Percentiles rank a stretch among this genome's conserved stretches.
Conservation (phyloP, 2,329 filamentous ascomycete genomes). For the Leptographium galeiforme region DNA sequence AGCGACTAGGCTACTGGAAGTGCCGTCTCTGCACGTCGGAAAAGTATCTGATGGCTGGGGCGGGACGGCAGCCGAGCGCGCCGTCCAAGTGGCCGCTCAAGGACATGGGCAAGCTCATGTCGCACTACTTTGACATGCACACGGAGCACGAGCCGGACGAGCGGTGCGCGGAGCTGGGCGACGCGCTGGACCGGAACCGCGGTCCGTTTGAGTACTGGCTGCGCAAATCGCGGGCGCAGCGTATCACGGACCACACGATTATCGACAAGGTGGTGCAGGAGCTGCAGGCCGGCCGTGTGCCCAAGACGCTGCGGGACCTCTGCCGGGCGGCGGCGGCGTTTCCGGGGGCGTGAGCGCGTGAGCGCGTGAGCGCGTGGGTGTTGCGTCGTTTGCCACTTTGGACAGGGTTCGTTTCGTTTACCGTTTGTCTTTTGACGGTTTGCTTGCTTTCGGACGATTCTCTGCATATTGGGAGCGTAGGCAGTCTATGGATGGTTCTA, state of each 20-base stretch:
- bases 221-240: constrained; percentile 25
- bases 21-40: constrained; percentile 29
- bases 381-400: too few relatives aligned
- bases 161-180: constrained; percentile 28
- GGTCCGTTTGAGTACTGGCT: constrained; percentile 35
- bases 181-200: constrained; percentile 26
- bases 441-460: too few relatives aligned
- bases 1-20: constrained; percentile 32
- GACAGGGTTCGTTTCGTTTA: too few relatives aligned
- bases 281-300: constrained; percentile 23
- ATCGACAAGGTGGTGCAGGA: constrained; percentile 23
- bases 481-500: too few relatives aligned
- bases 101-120: constrained; percentile 32
- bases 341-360: constrained; percentile 2
- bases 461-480: too few relatives aligned
- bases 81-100: constrained; percentile 33
- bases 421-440: too few relatives aligned
- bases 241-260: constrained; percentile 18
- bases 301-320: constrained; percentile 14
- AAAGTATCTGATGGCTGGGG: constrained; percentile 27
- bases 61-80: constrained; percentile 26
- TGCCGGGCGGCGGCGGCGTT: constrained; percentile 17
- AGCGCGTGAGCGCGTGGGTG: too few relatives aligned
- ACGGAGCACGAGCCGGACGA: constrained; percentile 27
- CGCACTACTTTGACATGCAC: constrained; percentile 33